Base-by-base conservation (phyloP, 208 protist species). In the Leishmania braziliensis region DNA sequence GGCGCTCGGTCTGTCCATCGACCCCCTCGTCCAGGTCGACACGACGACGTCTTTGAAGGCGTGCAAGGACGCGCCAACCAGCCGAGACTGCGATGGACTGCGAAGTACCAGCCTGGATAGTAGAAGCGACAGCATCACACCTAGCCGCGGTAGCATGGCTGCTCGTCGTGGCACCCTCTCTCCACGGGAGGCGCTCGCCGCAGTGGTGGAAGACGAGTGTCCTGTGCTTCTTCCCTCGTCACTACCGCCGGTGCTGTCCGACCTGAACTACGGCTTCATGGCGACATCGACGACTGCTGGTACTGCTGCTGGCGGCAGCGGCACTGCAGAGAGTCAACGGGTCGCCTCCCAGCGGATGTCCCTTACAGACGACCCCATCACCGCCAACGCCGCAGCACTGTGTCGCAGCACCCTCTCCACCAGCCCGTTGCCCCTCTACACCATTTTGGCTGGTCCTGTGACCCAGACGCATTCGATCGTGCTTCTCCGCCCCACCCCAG, bases 191-290 rank as follows among this genome's bases (percentile, higher is more conserved):
- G 46, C 14, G 23, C 23, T 48, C 39, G 26, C 46, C 54, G 16
- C 56, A 5, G 3, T 80, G 18, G 75, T 10, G 10, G 65, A 75
- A 66, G 33, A 14, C 9, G n/a, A 81, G 6, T 92, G 82, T 65
- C 89, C 92, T 2, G 48, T 90, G 53, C 88, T 95, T 18, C 80
- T 88, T 18, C 88, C 92, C 51, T 84, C 87, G 16, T 69, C 83
- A 12, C 78, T 95, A 1, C 92, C 92, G 12, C 62, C 88, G 39
- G 90, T 95, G n/a, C 43, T 95, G 2, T 95, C 92, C 3, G 91
- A 93, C 65, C 72, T 86, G 26, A 95, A 95, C 70, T 91, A 91
- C 79, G 71, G 79, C 53, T 91, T 90, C 73, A 85, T 82, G 5
- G 80, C 77, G 0, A 76, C 71, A 18, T 4, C 50, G 63, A 29